phyloP scores from a whole-genome alignment of 768 basidiomycete species.

The Suillus americanus region DNA sequence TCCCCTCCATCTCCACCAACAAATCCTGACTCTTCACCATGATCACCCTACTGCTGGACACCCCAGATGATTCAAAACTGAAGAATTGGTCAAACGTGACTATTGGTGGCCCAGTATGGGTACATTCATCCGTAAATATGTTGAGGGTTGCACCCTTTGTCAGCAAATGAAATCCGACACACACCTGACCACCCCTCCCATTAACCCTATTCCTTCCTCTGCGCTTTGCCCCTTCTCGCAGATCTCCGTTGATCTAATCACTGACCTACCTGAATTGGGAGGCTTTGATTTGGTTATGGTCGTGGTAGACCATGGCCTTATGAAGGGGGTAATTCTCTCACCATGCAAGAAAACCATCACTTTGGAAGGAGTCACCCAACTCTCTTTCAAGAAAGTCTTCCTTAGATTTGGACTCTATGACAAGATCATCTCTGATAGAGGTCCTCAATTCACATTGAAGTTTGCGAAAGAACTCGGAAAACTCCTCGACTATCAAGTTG shows the following conservation, averaged over 20 bases:
- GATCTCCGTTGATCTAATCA: no score
- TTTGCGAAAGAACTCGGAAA: constrained; percentile 20
- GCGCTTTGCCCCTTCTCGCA: no score
- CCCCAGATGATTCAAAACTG: no score
- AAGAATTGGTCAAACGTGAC: no score
- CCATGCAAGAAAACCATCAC: constrained; percentile 16
- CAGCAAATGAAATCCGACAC: not conserved
- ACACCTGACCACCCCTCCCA: no score
- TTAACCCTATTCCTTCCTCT: no score
- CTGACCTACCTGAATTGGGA: not conserved
- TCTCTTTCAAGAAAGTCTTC: constrained; percentile 8
- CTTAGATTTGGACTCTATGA: not conserved
- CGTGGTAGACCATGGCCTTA: constrained; percentile 20
- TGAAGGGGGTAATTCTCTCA: constrained; percentile 30
- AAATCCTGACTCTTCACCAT: no score
- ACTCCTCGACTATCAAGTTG: constrained; percentile 17
- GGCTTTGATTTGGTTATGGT: constrained; percentile 20
- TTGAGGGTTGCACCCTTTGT: no score
- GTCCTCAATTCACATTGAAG: constrained; percentile 21
- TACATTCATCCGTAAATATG: not conserved
- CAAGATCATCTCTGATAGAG: constrained; percentile 7
- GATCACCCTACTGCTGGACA: no score
- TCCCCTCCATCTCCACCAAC: no score
- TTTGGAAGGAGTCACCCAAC: constrained; percentile 12
- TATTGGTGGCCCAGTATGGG: no score